Conservation (phyloP, 228 moss, liverwort and hornwort genomes). For the Sphagnum magellanicum region DNA sequence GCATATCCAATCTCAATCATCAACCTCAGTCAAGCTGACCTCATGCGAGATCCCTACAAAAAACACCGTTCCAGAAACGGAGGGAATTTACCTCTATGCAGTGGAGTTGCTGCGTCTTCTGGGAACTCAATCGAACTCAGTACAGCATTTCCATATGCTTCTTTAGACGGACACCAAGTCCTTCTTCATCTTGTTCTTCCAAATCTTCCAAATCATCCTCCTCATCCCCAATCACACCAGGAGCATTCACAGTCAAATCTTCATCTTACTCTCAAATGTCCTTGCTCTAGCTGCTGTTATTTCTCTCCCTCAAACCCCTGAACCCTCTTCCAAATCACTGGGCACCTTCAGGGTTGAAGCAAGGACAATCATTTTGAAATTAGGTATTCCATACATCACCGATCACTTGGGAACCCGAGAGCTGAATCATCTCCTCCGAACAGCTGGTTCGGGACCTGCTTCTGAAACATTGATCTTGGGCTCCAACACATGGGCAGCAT, state of each 20-base stretch:
- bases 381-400: conserved; percentile 60
- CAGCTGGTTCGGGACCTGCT: conserved; percentile 30
- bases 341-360: conserved; percentile 7
- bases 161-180: conserved; percentile 48
- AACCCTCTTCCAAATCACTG: conserved; percentile 9
- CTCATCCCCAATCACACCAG: conserved; percentile 28
- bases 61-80: no score
- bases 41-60: no score
- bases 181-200: conserved; percentile 47
- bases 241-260: conserved; percentile 3
- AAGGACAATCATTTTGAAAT: not conserved
- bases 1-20: no score
- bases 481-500: no score
- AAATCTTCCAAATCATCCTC: conserved; percentile 49
- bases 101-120: conserved; percentile 55
- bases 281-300: conserved; percentile 30
- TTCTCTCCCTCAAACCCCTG: conserved; percentile 28
- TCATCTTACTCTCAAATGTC: conserved; percentile 28
- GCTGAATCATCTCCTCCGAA: conserved; percentile 95
- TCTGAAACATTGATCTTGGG: conserved; percentile 5
- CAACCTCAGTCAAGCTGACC: no score
- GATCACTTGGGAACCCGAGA: conserved; percentile 89
- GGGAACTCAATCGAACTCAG: conserved; percentile 82
- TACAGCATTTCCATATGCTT: conserved; percentile 60
- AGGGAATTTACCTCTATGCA: conserved; percentile 12